Evolutionary conservation across 2,329 filamentous ascomycete genomes (phyloP), one percentile per base, ranked within the genome.

Genomic region (Dactylellina parvicollis): DNA sequence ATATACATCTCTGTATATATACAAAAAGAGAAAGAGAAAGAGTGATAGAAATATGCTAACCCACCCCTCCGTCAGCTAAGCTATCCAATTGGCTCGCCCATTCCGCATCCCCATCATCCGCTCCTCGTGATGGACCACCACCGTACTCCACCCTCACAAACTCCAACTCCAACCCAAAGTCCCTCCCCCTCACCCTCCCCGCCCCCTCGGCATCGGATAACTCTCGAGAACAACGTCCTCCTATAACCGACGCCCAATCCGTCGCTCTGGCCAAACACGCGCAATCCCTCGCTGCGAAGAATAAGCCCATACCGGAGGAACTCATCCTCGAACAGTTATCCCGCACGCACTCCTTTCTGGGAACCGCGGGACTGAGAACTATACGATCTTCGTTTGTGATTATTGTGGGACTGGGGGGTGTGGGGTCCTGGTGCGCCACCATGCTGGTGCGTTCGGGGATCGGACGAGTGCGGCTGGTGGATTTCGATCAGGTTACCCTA

Each of bases 401-500:
- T 38, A 87, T 99, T 1, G 92, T 99, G 9, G 95, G 95, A 2
- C 94, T 92, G 76, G 95, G 95, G 75, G 95, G 95, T 42, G 95
- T 99, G 3, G 95, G 95, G 47, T 97, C 92, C 4, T 96, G 99
- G 83, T 93, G 92, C 75, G 87, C 90, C 3, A 89, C 93, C 1
- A 89, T 95, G 2, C 87, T 99, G 28, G 90, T 92, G 3, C 89
- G 95, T 28, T 96, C 93, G 0, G 95, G 95, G 30, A 92, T 96
- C 44, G 89, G 90, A n/a, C 89, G 88, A 77, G 85, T 99, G 61
- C 89, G 95, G 0, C 86, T 99, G 36, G 88, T 99, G 76, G 95
- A 99, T 81, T 99, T 99, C 80, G 95, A 99, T 80, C 95, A 99
- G 84, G 94, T 99, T 32, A 96, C 93, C 0, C 84, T 99, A 46